A percentile compares a stretch with the other conserved stretches of the same genome.
Evolutionary conservation across 768 basidiomycete genomes (phyloP).

Genomic region (Termitomyces sp.): DNA sequence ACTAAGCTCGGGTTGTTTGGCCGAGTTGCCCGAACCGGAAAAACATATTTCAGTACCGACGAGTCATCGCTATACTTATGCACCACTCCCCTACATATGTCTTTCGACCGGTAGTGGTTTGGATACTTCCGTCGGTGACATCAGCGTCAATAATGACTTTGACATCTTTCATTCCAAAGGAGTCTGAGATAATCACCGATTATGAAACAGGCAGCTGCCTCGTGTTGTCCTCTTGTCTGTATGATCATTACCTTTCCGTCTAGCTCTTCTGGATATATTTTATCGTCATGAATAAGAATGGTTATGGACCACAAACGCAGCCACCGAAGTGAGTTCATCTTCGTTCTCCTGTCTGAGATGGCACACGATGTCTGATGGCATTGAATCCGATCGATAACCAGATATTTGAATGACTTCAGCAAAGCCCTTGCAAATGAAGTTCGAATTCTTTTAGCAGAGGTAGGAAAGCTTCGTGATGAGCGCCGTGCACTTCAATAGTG

Average conservation of each 20-base stretch:
- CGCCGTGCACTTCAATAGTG: conserved; percentile 71
- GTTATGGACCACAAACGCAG: conserved; percentile 15
- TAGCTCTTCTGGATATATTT: not conserved
- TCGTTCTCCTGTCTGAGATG: not conserved
- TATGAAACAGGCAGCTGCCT: conserved; percentile 2
- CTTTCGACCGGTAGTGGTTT: not conserved
- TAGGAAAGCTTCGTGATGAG: conserved; percentile 76
- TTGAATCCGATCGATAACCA: conserved; percentile 10
- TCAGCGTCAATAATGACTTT: not conserved
- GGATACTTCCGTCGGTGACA: not conserved
- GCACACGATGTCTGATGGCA: not conserved
- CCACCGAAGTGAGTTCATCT: conserved; percentile 1
- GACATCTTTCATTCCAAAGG: not conserved
- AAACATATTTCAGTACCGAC: too few species aligned
- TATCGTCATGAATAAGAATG: conserved; percentile 12
- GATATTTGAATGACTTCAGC: conserved; percentile 80
- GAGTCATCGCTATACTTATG: too few species aligned
- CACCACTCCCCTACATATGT: too few species aligned
- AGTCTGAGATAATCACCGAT: not conserved
- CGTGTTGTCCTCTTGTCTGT: conserved; percentile 1
- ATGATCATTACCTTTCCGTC: not conserved
- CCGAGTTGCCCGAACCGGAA: not conserved
- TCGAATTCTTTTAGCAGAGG: conserved; percentile 70
- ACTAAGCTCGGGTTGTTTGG: not conserved
- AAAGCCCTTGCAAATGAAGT: conserved; percentile 79